Conservation (phyloP, 805 yeast species). For the Maudiozyma bulderi region DNA sequence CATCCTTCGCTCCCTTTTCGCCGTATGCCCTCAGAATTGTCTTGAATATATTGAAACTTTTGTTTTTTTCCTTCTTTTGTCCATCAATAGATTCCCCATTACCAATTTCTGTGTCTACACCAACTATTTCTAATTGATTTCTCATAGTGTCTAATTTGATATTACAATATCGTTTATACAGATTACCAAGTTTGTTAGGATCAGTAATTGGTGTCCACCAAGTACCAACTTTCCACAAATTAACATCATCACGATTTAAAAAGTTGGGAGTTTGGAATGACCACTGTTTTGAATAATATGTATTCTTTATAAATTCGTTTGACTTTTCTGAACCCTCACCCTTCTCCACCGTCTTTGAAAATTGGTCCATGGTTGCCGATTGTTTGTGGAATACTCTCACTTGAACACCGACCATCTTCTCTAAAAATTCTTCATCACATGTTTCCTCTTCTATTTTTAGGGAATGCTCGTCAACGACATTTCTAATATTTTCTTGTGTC, state of each 20-base stretch:
- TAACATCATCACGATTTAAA: conserved; percentile 21
- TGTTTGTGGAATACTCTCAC: conserved; percentile 30
- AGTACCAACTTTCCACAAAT: conserved; percentile 30
- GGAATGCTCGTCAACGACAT: conserved; percentile 7
- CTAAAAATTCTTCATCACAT: background rate
- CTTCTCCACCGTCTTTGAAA: conserved; percentile 28
- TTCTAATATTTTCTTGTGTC: background rate
- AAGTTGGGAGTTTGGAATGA: conserved; percentile 19
- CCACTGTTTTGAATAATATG: conserved; percentile 11
- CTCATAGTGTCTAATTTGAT: conserved; percentile 20
- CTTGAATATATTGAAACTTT: conserved; percentile 10
- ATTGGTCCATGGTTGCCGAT: conserved; percentile 33
- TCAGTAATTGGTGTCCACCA: conserved; percentile 20
- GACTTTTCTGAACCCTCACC: conserved; percentile 21
- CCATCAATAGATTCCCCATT: background rate
- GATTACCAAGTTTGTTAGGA: conserved; percentile 7
- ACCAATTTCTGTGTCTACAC: background rate
- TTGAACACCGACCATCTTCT: conserved; percentile 30
- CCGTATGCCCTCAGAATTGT: conserved; percentile 19
- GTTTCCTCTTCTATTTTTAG: background rate
- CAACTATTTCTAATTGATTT: conserved; percentile 13
- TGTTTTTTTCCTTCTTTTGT: background rate
- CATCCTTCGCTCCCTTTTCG: conserved; percentile 11
- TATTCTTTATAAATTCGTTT: conserved; percentile 4
- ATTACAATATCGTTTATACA: conserved; percentile 18